Conservation (phyloP, 257 asterid genomes). For the Nicotiana sylvestris region DNA sequence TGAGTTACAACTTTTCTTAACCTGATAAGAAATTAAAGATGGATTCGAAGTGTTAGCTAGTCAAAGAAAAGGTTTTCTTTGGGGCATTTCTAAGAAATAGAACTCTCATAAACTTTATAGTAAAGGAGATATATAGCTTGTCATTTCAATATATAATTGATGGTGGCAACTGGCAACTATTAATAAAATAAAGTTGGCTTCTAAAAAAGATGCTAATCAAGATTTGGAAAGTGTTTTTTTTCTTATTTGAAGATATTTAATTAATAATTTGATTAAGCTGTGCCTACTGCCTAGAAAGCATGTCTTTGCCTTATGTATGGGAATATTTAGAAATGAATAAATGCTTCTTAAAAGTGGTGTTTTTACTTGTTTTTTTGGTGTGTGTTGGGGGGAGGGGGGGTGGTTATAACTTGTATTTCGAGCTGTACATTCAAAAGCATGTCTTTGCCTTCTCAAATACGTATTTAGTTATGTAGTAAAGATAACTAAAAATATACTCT, state of each 20-base stretch:
- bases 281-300: slow-evolving; percentile 9
- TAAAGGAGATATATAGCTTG: background rate
- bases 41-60: background rate
- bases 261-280: background rate
- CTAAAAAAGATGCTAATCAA: slow-evolving; percentile 8
- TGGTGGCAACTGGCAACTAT: background rate
- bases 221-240: background rate
- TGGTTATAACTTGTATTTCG: background rate
- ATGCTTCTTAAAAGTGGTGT: background rate
- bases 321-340: background rate
- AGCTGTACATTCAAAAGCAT: background rate
- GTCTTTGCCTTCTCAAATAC: background rate
- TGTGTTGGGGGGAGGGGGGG: too few relatives aligned
- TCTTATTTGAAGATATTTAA: too few relatives aligned
- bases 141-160: background rate
- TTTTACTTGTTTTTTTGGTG: background rate
- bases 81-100: background rate
- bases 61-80: background rate
- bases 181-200: background rate
- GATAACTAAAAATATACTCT: background rate
- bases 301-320: background rate
- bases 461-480: background rate
- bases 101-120: background rate
- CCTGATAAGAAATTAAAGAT: background rate
- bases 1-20: slow-evolving; percentile 3